Evolutionary conservation across 1,284 basidiomycete genomes (phyloP).

Genomic region (Naganishia cerealis): DNA sequence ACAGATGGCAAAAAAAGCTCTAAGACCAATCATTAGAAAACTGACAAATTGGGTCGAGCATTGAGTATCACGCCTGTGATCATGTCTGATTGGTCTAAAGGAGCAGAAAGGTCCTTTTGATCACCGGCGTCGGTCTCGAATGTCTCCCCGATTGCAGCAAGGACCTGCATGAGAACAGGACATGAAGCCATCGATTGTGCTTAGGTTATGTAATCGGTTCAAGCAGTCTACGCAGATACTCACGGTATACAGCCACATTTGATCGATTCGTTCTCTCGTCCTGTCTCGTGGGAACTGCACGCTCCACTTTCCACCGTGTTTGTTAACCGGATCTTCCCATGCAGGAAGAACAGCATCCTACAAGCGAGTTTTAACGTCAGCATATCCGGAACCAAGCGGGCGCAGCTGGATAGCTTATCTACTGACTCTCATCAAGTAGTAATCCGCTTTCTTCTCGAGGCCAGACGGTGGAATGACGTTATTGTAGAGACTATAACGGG

Average conservation of each 20-base stretch:
- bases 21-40: slow-evolving; percentile 6
- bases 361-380: slow-evolving; percentile 10
- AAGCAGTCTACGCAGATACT: slow-evolving; percentile 39
- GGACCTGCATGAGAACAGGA: slow-evolving; percentile 70
- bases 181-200: not conserved
- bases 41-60: slow-evolving; percentile 79
- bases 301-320: slow-evolving; percentile 96
- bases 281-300: slow-evolving; percentile 97
- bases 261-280: slow-evolving; percentile 78
- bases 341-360: slow-evolving; percentile 92
- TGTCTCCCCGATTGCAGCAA: slow-evolving; percentile 93
- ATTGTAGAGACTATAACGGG: slow-evolving; percentile 75
- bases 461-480: slow-evolving; percentile 96
- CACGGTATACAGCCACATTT: slow-evolving; percentile 97
- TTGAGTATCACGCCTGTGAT: slow-evolving; percentile 96
- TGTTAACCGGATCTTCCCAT: slow-evolving; percentile 95
- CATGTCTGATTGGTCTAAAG: slow-evolving; percentile 45
- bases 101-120: slow-evolving; percentile 38
- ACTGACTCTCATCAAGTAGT: slow-evolving; percentile 89
- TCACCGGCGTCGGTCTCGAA: slow-evolving; percentile 71
- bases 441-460: slow-evolving; percentile 92
- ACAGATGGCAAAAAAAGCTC: not conserved
- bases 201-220: not conserved
- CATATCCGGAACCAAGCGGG: not conserved
- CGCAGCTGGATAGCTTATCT: not conserved